Evolutionary conservation across 1,284 basidiomycete genomes (phyloP), one percentile per base, ranked within the genome.

Genomic region (Malassezia yamatoensis): DNA sequence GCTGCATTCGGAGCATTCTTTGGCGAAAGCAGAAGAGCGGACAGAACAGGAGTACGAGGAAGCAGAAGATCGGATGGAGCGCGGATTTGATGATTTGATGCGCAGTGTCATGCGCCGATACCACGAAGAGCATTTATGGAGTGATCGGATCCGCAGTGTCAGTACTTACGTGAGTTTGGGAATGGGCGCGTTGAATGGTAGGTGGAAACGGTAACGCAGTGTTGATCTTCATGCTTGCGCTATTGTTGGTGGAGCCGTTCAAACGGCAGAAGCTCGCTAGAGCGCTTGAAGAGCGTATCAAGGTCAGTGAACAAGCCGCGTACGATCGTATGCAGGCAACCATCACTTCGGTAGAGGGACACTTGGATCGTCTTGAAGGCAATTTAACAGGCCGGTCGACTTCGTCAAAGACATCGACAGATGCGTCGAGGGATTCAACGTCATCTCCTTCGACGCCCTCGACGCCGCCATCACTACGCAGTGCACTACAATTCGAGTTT

Each of bases 111-210:
- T 72, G 63, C 56, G 63, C 41, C 51, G 72, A 16, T 74, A 72
- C 52, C 72, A 74, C 47, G 66, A 70, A 34, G 72, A 74, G 45
- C 68, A 70, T 49, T 58, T 69, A 15, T 74, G 72, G 72, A 63
- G 62, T 53, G 72, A 74, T 43, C 54, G 66, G 2, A 61, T 72
- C 38, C 49, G 72, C 0, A 63, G 61, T 15, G 52, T 62, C 16
- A 64, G 64, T 53, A 70, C 68, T 2, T 70, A 65, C 36, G 68
- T 60, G n/a, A 66, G 64, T 49, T 37, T 70, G 15, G 46, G 61
- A 1, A 62, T 73, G 15, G 70, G 62, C 8, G 65, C 59, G 1
- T 50, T 74, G 32, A 74, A 74, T 49, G 67, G 55, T 60, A 18
- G 18, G 59, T 48, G 24, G 21, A 40, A 12, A 3, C 11, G 21